A percentile compares a stretch with the other conserved stretches of the same genome.
These are phyloP conservation scores for Fraxinus ornus DNA, from an alignment of 305 asterid species.

Conservation along the genomic window DNA sequence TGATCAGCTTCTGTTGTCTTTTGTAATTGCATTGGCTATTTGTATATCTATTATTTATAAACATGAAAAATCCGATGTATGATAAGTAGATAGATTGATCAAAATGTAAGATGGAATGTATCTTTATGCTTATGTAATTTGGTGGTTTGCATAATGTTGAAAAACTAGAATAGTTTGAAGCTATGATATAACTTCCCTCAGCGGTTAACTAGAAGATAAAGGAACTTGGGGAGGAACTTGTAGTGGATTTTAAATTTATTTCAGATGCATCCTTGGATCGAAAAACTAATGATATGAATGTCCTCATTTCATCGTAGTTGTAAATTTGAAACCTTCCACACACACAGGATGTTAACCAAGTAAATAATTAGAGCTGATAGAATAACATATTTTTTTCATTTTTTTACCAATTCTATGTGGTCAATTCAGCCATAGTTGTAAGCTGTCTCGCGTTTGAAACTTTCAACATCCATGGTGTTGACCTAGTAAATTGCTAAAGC, in stretches of 20 bases:
- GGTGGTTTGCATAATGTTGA: background rate
- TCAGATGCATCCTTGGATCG: background rate
- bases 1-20: background rate
- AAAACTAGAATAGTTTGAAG: background rate
- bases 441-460: background rate
- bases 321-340: background rate
- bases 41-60: background rate
- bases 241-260: background rate
- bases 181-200: background rate
- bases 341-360: background rate
- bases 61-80: background rate
- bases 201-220: background rate
- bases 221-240: background rate
- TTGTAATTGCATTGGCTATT: background rate
- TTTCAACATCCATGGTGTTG: background rate
- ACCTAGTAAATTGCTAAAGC: background rate
- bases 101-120: background rate
- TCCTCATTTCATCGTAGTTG: background rate
- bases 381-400: background rate
- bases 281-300: background rate
- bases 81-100: background rate
- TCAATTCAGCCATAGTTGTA: constrained; percentile 1
- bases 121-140: background rate
- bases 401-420: background rate
- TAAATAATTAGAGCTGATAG: background rate